These are phyloP conservation scores for Cenchrus fungigraminus DNA, from an alignment of 176 grass and related monocot species.

Conservation along the genomic window DNA sequence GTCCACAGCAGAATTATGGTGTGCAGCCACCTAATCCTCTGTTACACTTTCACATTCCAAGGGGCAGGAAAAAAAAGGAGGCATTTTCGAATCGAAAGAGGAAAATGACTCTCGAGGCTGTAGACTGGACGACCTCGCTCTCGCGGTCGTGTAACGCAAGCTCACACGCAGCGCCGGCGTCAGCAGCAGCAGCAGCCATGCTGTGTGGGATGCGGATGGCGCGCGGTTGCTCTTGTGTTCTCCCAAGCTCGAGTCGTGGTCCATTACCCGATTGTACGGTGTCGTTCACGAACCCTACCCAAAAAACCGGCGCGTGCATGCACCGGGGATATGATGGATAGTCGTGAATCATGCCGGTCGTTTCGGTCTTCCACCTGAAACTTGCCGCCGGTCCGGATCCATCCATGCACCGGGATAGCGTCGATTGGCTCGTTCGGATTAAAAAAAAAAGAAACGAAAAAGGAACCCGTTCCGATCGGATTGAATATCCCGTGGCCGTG, in stretches of 20 bases:
- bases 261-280: not conserved
- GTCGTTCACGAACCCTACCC: not conserved
- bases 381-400: not conserved
- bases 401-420: not conserved
- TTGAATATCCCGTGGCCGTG: not conserved
- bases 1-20: not conserved
- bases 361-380: not conserved
- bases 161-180: not conserved
- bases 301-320: not conserved
- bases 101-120: too few relatives aligned
- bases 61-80: not conserved
- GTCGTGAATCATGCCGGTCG: not conserved
- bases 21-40: constrained; percentile 17
- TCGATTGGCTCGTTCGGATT: not conserved
- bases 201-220: too few relatives aligned
- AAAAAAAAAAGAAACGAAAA: not conserved
- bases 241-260: not conserved
- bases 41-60: not conserved
- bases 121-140: not conserved
- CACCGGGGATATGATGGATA: not conserved
- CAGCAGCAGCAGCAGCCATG: not conserved
- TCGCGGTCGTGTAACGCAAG: not conserved
- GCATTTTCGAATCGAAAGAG: not conserved
- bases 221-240: too few relatives aligned
- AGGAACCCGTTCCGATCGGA: not conserved